Evolutionary conservation across 345 rosid species (phyloP).

Genomic region (Pistacia integerrima): DNA sequence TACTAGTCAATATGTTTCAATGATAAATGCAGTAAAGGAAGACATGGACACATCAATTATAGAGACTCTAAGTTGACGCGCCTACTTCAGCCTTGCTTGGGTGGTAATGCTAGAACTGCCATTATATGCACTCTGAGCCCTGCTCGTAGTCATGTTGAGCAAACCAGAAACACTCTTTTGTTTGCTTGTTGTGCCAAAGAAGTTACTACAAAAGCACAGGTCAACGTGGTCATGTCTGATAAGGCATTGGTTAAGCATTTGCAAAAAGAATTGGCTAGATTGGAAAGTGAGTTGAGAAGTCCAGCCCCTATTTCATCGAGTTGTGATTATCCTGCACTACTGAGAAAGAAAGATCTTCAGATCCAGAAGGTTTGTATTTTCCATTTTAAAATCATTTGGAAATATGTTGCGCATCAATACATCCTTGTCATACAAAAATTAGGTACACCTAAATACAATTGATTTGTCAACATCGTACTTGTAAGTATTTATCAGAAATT

Average conservation of each 20-base stretch:
- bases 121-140: slow-evolving; percentile 96
- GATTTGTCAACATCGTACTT: neutral
- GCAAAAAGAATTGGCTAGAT: slow-evolving; percentile 87
- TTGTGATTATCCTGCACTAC: slow-evolving; percentile 59
- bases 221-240: slow-evolving; percentile 98
- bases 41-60: slow-evolving; percentile 90
- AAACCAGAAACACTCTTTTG: slow-evolving; percentile 93
- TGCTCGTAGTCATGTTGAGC: slow-evolving; percentile 96
- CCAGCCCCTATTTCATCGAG: slow-evolving; percentile 60
- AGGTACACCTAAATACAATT: neutral
- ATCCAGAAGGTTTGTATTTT: slow-evolving; percentile 72
- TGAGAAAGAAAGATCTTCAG: slow-evolving; percentile 89
- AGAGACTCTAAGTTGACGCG: slow-evolving; percentile 97
- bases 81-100: slow-evolving; percentile 89
- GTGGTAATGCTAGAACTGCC: slow-evolving; percentile 98
- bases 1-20: slow-evolving; percentile 20
- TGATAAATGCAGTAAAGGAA: slow-evolving; percentile 73
- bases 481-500: neutral
- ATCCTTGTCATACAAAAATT: neutral
- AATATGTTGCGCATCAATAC: neutral
- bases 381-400: slow-evolving; percentile 13
- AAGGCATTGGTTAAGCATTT: slow-evolving; percentile 96
- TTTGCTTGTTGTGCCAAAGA: slow-evolving; percentile 99
- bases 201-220: slow-evolving; percentile 94
- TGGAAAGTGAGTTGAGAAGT: slow-evolving; percentile 84